Evolutionary conservation across 495 filamentous ascomycete genomes (phyloP), one percentile per base, ranked within the genome.

Genomic region (Hyaloscypha finlandica): DNA sequence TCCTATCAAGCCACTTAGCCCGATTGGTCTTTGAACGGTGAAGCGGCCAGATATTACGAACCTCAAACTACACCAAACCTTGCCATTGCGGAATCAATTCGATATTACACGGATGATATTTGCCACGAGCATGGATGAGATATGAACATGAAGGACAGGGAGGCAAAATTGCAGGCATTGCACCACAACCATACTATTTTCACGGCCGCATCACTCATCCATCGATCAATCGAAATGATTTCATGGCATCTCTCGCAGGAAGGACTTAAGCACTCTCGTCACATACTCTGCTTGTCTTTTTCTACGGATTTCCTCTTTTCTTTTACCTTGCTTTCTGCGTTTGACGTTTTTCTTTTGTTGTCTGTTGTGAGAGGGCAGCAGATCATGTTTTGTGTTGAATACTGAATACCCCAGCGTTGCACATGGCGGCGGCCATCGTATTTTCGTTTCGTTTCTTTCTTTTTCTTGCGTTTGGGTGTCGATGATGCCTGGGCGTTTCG

Each of bases 1-100:
- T 42, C 90, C 90, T 6, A 85, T 89, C 67, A 83, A 85, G 71
- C 91, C 91, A 32, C 79, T 93, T 54, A 92, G 89, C 19, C 90
- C 90, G 30, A 83, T 93, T 73, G 86, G 81, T 33, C 81, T 86
- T 59, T 84, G 65, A 68, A 30, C 16, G 42, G 42, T 19, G 35
- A 12, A 19, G 6, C 1, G 35, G 1, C 35, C 35, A 37, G 25
- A 29, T 11, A 56, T n/a, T 33, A 25, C 45, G 22, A 31, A 48
- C 19, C 22, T 32, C 5, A 53, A 42, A 45, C 19, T 12, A 61
- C 37, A 5, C 19, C 14, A 9, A 14, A 59, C 19, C 56, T 48
- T 39, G 33, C 19, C n/a, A 51, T 37, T 4, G 16, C 42, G 42
- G 16, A 48, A 48, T 48, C 42, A 6, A 48, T 14, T 48, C 42